These are phyloP conservation scores for Penicillium sp. DNA, from an alignment of 2,329 filamentous ascomycete species.

Conservation along the genomic window DNA sequence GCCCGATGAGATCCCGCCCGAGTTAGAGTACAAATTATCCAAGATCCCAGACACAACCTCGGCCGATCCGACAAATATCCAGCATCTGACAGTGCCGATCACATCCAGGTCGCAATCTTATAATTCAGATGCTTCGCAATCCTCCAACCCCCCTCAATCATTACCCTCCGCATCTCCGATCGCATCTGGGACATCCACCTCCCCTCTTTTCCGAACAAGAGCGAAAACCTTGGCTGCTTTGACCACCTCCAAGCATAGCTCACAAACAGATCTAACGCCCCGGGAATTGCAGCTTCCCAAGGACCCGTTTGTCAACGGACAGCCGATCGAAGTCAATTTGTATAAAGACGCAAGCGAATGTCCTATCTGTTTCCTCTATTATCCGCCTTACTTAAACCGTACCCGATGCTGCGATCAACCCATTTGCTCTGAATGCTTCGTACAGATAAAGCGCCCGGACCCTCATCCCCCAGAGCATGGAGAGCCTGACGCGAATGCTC, in stretches of 20 bases:
- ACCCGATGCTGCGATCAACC: conserved; percentile 92
- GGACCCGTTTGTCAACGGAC: conserved; percentile 87
- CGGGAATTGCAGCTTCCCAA: conserved; percentile 70
- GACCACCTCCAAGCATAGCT: conserved; percentile 66
- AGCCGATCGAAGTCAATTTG: conserved; percentile 80
- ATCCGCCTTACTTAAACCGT: conserved; percentile 86
- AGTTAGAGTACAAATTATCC: conserved; percentile 49
- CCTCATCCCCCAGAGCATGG: conserved; percentile 78
- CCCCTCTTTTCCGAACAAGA: conserved; percentile 64
- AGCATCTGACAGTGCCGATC: conserved; percentile 71
- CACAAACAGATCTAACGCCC: conserved; percentile 61
- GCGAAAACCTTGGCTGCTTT: conserved; percentile 83
- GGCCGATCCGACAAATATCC: conserved; percentile 52
- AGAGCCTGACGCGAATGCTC: conserved; percentile 36
- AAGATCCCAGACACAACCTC: conserved; percentile 41
- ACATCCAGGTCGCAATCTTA: conserved; percentile 66
- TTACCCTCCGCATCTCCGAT: conserved; percentile 52
- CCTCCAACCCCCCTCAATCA: conserved; percentile 55
- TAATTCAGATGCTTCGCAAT: conserved; percentile 63
- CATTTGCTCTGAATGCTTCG: conserved; percentile 97
- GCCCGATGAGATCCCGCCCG: conserved; percentile 70
- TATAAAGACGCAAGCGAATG: conserved; percentile 89
- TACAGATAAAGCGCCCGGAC: conserved; percentile 92
- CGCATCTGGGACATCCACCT: conserved; percentile 42
- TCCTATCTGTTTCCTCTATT: conserved; percentile 92